Percentiles rank a stretch among this genome's conserved stretches.
These are phyloP conservation scores for Pseudogymnoascus sp. DNA, from an alignment of 2,329 filamentous ascomycete species.

Conservation along the genomic window DNA sequence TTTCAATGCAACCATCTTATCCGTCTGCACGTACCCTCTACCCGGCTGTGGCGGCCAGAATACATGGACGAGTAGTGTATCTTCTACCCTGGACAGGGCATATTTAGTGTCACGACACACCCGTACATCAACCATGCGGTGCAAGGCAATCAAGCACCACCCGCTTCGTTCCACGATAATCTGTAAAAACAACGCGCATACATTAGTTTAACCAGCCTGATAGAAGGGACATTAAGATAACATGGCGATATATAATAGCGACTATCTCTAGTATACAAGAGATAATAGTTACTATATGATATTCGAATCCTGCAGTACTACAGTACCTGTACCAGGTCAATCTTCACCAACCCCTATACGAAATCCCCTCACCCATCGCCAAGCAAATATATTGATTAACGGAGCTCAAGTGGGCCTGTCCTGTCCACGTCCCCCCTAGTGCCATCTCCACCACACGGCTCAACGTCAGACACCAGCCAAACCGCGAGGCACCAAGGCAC, in stretches of 20 bases:
- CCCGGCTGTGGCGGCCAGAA: background rate
- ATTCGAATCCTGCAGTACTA: background rate
- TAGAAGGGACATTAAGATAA: background rate
- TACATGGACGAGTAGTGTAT: background rate
- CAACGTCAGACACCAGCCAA: background rate
- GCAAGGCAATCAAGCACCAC: background rate
- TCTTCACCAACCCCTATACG: background rate
- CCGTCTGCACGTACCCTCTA: background rate
- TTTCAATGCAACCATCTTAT: background rate
- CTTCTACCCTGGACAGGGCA: background rate
- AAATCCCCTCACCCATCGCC: background rate
- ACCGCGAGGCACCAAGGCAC: background rate
- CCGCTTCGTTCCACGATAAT: background rate
- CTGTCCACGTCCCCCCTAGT: background rate
- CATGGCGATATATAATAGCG: background rate
- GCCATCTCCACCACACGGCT: background rate
- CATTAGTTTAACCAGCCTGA: background rate
- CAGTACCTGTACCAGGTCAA: background rate
- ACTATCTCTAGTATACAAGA: background rate
- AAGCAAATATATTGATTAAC: constrained; percentile 7
- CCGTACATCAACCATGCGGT: background rate
- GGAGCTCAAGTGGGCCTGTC: background rate
- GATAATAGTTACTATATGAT: background rate
- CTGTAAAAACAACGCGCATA: background rate
- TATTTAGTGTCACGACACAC: background rate